A percentile compares a stretch with the other conserved stretches of the same genome.
Conservation (phyloP, 305 asterid genomes). For the Fraxinus ornus region DNA sequence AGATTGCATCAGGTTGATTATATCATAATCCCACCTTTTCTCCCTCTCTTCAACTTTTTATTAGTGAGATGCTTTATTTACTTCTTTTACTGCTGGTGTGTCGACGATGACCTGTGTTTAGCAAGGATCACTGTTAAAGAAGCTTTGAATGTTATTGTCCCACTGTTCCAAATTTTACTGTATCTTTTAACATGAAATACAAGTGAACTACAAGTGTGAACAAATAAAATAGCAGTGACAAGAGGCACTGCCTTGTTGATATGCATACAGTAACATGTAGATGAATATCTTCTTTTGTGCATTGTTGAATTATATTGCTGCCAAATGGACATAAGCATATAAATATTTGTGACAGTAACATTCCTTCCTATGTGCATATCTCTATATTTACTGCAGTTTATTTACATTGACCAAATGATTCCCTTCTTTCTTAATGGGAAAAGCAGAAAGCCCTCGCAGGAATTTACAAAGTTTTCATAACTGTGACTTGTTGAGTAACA, state of each 20-base stretch:
- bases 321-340: slow-evolving; percentile 15
- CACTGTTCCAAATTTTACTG: not conserved
- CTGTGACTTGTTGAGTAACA: not conserved
- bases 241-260: not conserved
- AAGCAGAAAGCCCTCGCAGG: slow-evolving; percentile 1
- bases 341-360: not conserved
- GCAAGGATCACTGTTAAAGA: not conserved
- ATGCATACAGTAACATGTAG: slow-evolving; percentile 3
- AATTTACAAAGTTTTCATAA: not conserved
- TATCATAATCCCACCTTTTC: not conserved
- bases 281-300: not conserved
- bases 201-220: slow-evolving; percentile 2
- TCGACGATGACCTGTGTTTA: slow-evolving; percentile 4
- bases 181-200: not conserved
- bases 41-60: slow-evolving; percentile 15
- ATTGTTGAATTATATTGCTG: slow-evolving; percentile 5
- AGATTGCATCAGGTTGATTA: slow-evolving; percentile 74
- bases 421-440: not conserved
- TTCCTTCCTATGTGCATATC: not conserved
- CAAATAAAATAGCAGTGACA: not conserved
- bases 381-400: not conserved
- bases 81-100: slow-evolving; percentile 2
- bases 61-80: slow-evolving; percentile 4
- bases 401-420: not conserved
- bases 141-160: not conserved